Base-by-base conservation (phyloP, 345 rosid genomes). In the Cardamine occulta region DNA sequence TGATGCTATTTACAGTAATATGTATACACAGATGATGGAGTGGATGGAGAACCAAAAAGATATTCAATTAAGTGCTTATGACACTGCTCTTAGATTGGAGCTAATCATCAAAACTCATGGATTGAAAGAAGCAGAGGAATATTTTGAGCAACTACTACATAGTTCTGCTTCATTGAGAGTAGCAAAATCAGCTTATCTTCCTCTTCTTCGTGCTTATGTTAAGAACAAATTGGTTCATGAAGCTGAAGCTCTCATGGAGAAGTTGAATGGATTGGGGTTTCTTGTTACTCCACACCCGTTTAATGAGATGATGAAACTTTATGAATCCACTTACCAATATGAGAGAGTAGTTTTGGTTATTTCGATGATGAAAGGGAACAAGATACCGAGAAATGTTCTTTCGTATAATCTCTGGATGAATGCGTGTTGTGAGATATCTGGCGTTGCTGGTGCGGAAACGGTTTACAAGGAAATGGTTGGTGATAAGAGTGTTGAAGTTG, bases 251-350 rank as follows among this genome's bases (percentile, higher is more conserved):
- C 51, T 86, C 6, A 84, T 89, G 89, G 74, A 39, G 79, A 82
- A 78, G 57, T 23, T 88, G 64, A 79, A 73, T 29, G 77, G 44
- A 15, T 75, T 75, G 47, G 96, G 91, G 32, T 63, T 89, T 80
- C 68, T 80, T 82, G 85, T 86, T 8, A 78, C 52, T 59, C 79
- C 88, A n/a, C 85, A 84, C 49, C 87, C 80, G 2, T 89, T 75
- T 48, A 89, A 84, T 31, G 92, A 89, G 72, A 88, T 88, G 86
- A 85, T 86, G 93, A 88, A 89, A 75, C 85, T 88, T 24, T 89
- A 88, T 59, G 66, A 77, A 57, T 65, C 84, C 1, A 78, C 74
- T 12, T 66, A 71, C 29, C 80, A 83, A 23, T 80, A 21, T 37
- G 81, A 83, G 61, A 83, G 86, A 83, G 89, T 86, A 4, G 79